Evolutionary conservation across 2,329 filamentous ascomycete species (phyloP), one percentile per base, ranked within the genome.

Genomic region (Blumeria graminis): DNA sequence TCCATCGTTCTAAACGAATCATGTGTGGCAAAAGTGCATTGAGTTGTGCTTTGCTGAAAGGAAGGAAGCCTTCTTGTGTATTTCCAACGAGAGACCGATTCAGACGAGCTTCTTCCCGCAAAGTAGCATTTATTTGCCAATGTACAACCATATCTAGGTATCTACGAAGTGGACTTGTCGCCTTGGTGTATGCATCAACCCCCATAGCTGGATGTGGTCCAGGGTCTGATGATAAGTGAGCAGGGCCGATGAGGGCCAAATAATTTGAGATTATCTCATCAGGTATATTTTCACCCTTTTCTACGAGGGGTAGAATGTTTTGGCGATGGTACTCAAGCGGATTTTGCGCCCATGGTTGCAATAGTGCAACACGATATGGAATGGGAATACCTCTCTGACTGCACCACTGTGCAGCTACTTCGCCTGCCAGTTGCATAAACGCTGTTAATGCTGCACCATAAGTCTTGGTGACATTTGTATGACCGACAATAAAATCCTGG

Each of bases 121-220:
- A 68, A 9, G 76, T 74, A 1, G 74, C 75, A 62, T 81, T 74
- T 59, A 84, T 76, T 65, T 84, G 80, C 77, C 78, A 83, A 67
- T 83, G 80, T 1, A 76, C 72, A 35, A 84, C 64, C 51, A 84
- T 68, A 65, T 84, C 81, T 5, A 71, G 68, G 66, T 75, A 83
- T 46, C 81, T 75, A 36, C 81, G 77, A n/a, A 84, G 71, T 16
- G 81, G 81, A 54, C 76, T 81, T 7, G 81, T 84, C 41, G 74
- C 74, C 61, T 80, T 82, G 57, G 76, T 69, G 65, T 83, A 82
- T 68, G 76, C 75, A 56, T 77, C 71, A 1, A 76, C 64, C 16
- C 80, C 81, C 57, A 82, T 71, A 48, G 74, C 70, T 58, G 76
- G 72, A 66, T 81, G 75, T 5, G 74, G 74, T 8, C 72, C 74